phyloP scores from a whole-genome alignment of 257 asterid genomes.

The Solanum paucissectum region DNA sequence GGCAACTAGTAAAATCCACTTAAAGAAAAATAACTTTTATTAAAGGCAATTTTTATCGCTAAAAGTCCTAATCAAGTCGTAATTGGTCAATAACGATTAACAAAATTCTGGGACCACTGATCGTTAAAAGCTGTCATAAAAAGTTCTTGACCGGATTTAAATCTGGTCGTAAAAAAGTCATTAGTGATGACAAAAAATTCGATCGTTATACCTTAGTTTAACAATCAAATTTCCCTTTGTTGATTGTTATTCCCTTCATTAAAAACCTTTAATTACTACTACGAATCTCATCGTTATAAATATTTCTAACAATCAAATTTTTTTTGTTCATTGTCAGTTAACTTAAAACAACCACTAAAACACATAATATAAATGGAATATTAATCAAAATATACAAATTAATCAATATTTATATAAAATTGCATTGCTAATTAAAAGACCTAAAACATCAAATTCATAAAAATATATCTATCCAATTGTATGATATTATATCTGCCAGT shows the following conservation, averaged over 20 bases:
- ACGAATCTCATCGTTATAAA: neutral
- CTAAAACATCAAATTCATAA: neutral
- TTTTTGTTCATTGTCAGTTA: neutral
- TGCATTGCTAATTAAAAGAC: neutral
- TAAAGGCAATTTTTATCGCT: neutral
- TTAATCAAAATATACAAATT: too few species aligned
- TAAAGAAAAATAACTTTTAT: too few species aligned
- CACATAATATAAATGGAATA: too few species aligned
- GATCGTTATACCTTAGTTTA: neutral
- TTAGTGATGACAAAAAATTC: too few species aligned
- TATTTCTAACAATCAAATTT: neutral
- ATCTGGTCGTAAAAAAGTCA: neutral
- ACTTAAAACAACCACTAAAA: neutral
- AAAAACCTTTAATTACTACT: neutral
- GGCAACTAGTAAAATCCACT: neutral
- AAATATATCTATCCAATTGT: neutral
- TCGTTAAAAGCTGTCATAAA: neutral
- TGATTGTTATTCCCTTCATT: neutral
- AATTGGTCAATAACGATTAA: neutral
- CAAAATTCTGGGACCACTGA: neutral
- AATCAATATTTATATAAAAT: neutral
- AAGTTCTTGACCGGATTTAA: neutral
- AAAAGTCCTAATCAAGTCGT: neutral
- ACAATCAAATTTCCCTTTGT: neutral
- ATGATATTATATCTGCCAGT: neutral